phyloP scores from a whole-genome alignment of 768 basidiomycete genomes.

The Amanita muscaria region DNA sequence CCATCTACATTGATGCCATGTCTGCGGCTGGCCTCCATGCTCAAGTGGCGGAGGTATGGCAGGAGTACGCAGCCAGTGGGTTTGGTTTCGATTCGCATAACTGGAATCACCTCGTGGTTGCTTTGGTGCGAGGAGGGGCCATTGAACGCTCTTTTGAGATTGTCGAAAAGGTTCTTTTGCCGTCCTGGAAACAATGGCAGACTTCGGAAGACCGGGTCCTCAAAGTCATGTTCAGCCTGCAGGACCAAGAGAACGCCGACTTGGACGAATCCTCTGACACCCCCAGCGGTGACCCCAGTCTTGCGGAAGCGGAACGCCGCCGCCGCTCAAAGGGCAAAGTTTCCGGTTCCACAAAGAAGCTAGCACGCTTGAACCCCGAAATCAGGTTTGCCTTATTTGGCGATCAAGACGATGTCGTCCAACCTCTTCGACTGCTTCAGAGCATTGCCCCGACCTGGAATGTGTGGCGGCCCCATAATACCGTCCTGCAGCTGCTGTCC shows the following conservation, averaged over 20 bases:
- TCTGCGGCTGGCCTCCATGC: slow-evolving; percentile 53
- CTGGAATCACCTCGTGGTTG: slow-evolving; percentile 80
- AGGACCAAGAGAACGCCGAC: slow-evolving; percentile 11
- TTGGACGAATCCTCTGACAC: slow-evolving; percentile 17
- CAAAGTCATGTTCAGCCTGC: background rate
- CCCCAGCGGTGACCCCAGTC: slow-evolving; percentile 10
- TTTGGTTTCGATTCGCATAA: slow-evolving; percentile 83
- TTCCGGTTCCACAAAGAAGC: slow-evolving; percentile 13
- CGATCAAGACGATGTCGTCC: slow-evolving; percentile 39
- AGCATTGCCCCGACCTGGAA: slow-evolving; percentile 58
- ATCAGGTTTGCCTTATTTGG: slow-evolving; percentile 6
- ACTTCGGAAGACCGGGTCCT: slow-evolving; percentile 8
- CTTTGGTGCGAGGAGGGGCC: slow-evolving; percentile 73
- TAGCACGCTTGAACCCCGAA: slow-evolving; percentile 17
- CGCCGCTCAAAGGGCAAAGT: slow-evolving; percentile 3
- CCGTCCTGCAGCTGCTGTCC: slow-evolving; percentile 39
- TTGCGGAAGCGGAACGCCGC: slow-evolving; percentile 1
- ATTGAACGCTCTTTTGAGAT: slow-evolving; percentile 79
- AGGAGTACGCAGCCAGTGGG: slow-evolving; percentile 46
- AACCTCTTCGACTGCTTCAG: slow-evolving; percentile 51
- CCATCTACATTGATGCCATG: slow-evolving; percentile 72
- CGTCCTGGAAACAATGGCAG: slow-evolving; percentile 24
- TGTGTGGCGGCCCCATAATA: slow-evolving; percentile 54
- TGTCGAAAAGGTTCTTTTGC: slow-evolving; percentile 68
- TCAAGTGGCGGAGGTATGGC: slow-evolving; percentile 62